A percentile compares a stretch with the other conserved stretches of the same genome.
phyloP scores from a whole-genome alignment of 345 rosid species.

The Heritiera littoralis region DNA sequence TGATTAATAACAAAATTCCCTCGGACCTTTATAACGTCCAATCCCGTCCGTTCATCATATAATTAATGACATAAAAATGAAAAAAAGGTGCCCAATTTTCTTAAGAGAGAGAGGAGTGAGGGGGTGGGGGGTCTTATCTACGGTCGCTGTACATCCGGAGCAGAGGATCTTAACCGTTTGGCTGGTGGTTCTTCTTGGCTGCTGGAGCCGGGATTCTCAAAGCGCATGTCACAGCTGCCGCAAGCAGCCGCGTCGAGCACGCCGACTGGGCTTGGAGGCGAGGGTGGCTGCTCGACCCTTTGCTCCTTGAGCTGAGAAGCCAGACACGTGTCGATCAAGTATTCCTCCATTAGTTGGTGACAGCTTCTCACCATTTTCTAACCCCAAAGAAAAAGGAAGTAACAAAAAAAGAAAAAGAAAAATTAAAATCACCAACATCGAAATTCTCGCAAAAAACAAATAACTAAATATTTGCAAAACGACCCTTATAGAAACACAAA shows the following conservation, averaged over 20 bases:
- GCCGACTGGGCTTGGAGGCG: constrained; percentile 59
- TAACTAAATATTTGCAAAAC: constrained; percentile 7
- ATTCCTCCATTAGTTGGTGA: constrained; percentile 71
- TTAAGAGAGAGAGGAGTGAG: constrained; percentile 11
- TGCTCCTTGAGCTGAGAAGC: constrained; percentile 28
- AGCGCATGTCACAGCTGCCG: constrained; percentile 48
- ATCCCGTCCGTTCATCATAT: constrained; percentile 31
- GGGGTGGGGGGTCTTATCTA: constrained; percentile 28
- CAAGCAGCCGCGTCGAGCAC: constrained; percentile 70
- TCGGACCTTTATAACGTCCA: constrained; percentile 10
- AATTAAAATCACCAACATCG: constrained; percentile 20
- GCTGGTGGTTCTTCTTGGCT: constrained; percentile 36
- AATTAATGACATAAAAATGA: constrained; percentile 10
- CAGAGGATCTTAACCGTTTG: constrained; percentile 41
- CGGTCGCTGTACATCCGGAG: constrained; percentile 46
- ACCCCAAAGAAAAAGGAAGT: background rate
- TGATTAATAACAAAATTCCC: constrained; percentile 26
- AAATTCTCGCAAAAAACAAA: constrained; percentile 20
- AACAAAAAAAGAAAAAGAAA: background rate
- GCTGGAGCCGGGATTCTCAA: constrained; percentile 41
- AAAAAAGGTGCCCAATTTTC: background rate
- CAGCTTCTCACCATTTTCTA: constrained; percentile 78
- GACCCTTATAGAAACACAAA: background rate
- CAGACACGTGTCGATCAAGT: constrained; percentile 62
- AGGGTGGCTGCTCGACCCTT: constrained; percentile 30